A percentile compares a stretch with the other conserved stretches of the same genome.
phyloP scores from a whole-genome alignment of 345 rosid species.

The Syzygium aqueum region DNA sequence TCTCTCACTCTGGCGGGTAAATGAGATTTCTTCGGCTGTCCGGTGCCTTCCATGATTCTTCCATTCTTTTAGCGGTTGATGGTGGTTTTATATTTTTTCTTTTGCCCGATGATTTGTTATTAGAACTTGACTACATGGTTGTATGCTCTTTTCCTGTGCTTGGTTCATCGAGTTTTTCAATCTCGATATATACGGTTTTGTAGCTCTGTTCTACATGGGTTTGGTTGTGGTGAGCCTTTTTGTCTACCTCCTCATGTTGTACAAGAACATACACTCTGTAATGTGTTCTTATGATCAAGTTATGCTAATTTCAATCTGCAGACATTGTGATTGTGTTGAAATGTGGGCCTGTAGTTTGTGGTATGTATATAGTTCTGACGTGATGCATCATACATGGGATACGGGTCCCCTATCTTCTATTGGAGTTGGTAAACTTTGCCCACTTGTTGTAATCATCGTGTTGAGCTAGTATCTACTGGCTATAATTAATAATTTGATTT shows the following conservation, averaged over 20 bases:
- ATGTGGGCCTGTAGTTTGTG: neutral
- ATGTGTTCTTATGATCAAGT: neutral
- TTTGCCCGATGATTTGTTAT: constrained; percentile 7
- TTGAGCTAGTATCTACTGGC: neutral
- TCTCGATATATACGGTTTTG: neutral
- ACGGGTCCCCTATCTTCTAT: neutral
- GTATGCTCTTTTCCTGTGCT: neutral
- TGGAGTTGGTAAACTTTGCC: neutral
- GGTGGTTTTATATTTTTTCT: constrained; percentile 3
- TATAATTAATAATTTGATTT: neutral
- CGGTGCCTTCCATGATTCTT: neutral
- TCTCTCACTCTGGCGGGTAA: constrained; percentile 96
- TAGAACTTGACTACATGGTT: constrained; percentile 1
- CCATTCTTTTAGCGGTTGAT: neutral
- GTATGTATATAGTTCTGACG: neutral
- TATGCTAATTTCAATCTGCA: neutral
- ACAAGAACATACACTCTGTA: neutral
- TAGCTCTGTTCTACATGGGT: neutral
- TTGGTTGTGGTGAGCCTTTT: neutral
- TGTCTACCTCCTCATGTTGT: neutral
- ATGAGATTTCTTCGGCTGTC: constrained; percentile 5
- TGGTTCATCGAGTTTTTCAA: neutral
- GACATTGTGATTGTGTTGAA: neutral
- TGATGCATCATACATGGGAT: neutral
- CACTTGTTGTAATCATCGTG: neutral